Percentiles rank a stretch among this genome's conserved stretches.
phyloP scores from a whole-genome alignment of 2,329 filamentous ascomycete species.

The Colletotrichum zoysiae region DNA sequence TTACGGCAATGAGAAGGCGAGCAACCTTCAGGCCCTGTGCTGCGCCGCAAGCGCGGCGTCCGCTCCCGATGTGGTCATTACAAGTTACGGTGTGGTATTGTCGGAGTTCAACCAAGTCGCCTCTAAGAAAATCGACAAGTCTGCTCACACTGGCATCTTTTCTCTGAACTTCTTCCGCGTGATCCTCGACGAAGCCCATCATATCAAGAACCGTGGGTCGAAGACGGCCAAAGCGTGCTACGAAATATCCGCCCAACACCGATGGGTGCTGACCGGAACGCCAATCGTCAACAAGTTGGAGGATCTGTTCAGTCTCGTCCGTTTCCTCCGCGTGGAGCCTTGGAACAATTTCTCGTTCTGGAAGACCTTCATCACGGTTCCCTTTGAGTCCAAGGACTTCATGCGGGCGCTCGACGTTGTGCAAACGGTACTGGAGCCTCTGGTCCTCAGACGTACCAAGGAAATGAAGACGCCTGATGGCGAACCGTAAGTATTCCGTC shows the following conservation, averaged over 20 bases:
- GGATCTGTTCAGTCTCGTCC: conserved; percentile 92
- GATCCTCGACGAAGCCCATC: conserved; percentile 95
- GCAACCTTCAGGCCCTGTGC: conserved; percentile 84
- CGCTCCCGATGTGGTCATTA: conserved; percentile 92
- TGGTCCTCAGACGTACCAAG: conserved; percentile 96
- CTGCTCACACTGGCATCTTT: conserved; percentile 81
- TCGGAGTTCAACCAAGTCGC: conserved; percentile 87
- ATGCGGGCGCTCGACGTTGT: conserved; percentile 95
- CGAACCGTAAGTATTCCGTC: conserved; percentile 52
- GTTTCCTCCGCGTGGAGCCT: conserved; percentile 93
- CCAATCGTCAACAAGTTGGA: conserved; percentile 97
- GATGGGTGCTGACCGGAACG: conserved; percentile 95
- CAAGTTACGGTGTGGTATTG: conserved; percentile 91
- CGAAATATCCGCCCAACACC: conserved; percentile 84
- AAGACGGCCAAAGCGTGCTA: conserved; percentile 98
- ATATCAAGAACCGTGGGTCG: conserved; percentile 89
- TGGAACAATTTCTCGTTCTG: conserved; percentile 99
- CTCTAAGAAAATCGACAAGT: conserved; percentile 73
- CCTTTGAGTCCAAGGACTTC: conserved; percentile 96
- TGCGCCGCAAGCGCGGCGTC: conserved; percentile 77
- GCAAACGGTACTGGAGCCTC: conserved; percentile 93
- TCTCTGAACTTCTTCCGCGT: conserved; percentile 94
- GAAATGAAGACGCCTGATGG: conserved; percentile 97
- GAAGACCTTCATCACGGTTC: conserved; percentile 98
- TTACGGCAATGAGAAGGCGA: conserved; percentile 87